Percentiles rank a stretch among this genome's conserved stretches.
Evolutionary conservation across 1,139 yeast genomes (phyloP).

Genomic region (Sugiyamaella japonica): DNA sequence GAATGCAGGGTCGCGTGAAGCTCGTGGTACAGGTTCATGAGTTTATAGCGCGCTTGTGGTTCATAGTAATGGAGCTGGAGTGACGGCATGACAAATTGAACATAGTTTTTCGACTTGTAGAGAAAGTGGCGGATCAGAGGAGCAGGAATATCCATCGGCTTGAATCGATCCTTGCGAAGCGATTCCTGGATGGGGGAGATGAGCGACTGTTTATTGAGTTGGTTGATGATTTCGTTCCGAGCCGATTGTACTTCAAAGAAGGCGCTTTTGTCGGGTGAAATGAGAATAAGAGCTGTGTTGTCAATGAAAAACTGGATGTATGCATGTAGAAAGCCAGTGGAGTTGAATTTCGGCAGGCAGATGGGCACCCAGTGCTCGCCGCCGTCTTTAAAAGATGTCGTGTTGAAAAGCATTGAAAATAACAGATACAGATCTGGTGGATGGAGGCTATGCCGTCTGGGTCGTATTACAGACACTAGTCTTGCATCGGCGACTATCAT

Average conservation of each 20-base stretch:
- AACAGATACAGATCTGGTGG: conserved; percentile 67
- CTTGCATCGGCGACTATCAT: conserved; percentile 57
- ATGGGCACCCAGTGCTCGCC: conserved; percentile 94
- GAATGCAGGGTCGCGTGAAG: conserved; percentile 43
- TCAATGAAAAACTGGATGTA: conserved; percentile 62
- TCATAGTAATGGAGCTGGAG: conserved; percentile 38
- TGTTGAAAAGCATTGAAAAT: conserved; percentile 61
- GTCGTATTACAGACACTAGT: conserved; percentile 61
- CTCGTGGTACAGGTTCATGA: conserved; percentile 47
- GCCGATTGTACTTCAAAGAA: conserved; percentile 72
- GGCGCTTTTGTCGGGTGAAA: conserved; percentile 80
- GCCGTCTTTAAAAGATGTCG: conserved; percentile 49
- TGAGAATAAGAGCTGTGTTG: conserved; percentile 61
- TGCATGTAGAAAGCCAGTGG: conserved; percentile 82
- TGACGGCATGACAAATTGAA: conserved; percentile 57
- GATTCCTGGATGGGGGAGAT: conserved; percentile 43
- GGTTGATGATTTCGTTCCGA: conserved; percentile 53
- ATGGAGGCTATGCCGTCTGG: conserved; percentile 63
- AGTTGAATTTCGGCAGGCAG: conserved; percentile 87
- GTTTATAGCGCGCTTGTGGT: conserved; percentile 37
- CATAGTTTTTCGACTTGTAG: conserved; percentile 64
- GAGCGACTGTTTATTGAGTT: conserved; percentile 42
- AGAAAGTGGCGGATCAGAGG: conserved; percentile 75
- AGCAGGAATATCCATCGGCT: conserved; percentile 55
- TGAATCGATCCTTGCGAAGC: conserved; percentile 45